phyloP scores from a whole-genome alignment of 2,329 filamentous ascomycete species.

The Parastagonospora avenae region DNA sequence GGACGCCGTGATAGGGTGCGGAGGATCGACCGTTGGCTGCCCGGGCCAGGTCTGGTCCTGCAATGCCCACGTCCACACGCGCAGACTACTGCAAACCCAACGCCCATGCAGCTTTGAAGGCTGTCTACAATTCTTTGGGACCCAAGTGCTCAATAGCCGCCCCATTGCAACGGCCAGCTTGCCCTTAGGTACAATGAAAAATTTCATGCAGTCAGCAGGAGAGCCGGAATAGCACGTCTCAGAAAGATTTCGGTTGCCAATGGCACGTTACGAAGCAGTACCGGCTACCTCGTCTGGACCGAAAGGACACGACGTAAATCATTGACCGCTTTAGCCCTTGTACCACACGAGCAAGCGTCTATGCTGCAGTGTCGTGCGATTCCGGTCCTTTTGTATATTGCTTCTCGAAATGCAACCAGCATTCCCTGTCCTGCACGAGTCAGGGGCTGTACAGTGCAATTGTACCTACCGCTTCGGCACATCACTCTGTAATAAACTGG shows the following conservation, averaged over 20 bases:
- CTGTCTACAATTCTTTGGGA: too few species aligned
- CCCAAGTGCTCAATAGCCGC: too few species aligned
- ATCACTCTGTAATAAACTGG: not conserved
- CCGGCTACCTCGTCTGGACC: not conserved
- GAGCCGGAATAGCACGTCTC: not conserved
- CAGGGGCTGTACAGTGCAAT: slow-evolving; percentile 7
- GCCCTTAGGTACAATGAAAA: too few species aligned
- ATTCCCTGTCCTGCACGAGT: slow-evolving; percentile 8
- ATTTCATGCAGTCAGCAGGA: not conserved
- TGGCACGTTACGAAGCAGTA: not conserved
- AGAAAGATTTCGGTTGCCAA: not conserved
- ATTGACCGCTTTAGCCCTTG: slow-evolving; percentile 2
- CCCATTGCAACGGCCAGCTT: too few species aligned
- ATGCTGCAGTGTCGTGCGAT: slow-evolving; percentile 3
- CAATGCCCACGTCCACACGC: not conserved
- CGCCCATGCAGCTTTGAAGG: too few species aligned
- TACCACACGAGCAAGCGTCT: slow-evolving; percentile 4
- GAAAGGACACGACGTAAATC: not conserved
- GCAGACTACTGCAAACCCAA: too few species aligned
- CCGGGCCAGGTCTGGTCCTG: not conserved
- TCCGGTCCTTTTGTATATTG: slow-evolving; percentile 1
- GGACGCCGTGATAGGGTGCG: not conserved
- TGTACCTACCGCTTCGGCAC: not conserved
- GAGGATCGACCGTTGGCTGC: not conserved
- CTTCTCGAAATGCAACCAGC: slow-evolving; percentile 3